phyloP scores from a whole-genome alignment of 305 asterid genomes.

The Solanum hybrid region DNA sequence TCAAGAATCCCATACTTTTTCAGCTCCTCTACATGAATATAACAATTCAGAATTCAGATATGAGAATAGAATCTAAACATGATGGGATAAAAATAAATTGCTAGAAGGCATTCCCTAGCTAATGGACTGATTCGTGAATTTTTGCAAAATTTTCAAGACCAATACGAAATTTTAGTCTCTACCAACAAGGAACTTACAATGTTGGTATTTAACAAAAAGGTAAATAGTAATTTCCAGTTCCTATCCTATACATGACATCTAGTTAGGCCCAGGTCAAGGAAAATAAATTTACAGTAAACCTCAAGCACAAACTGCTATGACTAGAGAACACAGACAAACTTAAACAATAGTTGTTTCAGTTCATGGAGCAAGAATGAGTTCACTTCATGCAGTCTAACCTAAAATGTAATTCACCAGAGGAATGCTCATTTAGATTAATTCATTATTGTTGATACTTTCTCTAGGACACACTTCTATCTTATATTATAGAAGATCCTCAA shows the following conservation, averaged over 20 bases:
- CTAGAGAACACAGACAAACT: not conserved
- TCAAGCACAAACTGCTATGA: not conserved
- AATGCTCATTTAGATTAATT: not conserved
- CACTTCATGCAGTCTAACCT: not conserved
- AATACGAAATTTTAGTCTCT: not conserved
- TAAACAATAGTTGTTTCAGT: not conserved
- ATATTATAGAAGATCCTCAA: not conserved
- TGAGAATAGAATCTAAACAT: constrained; percentile 14
- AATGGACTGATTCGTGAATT: not conserved
- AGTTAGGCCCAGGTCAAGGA: not conserved
- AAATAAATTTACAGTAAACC: not conserved
- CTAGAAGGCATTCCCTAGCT: not conserved
- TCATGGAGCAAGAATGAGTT: not conserved
- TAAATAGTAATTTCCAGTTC: not conserved
- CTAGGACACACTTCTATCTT: not conserved
- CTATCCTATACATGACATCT: not conserved
- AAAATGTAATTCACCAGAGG: not conserved
- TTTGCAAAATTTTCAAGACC: not conserved
- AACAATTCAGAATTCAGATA: constrained; percentile 15
- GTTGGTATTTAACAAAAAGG: not conserved
- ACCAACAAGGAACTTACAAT: not conserved
- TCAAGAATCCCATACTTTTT: constrained; percentile 69
- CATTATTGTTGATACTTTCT: not conserved
- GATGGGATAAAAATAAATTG: not conserved
- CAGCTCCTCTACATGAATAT: constrained; percentile 70